These are phyloP conservation scores for Apodospora peruviana DNA, from an alignment of 495 filamentous ascomycete genomes.

Conservation along the genomic window DNA sequence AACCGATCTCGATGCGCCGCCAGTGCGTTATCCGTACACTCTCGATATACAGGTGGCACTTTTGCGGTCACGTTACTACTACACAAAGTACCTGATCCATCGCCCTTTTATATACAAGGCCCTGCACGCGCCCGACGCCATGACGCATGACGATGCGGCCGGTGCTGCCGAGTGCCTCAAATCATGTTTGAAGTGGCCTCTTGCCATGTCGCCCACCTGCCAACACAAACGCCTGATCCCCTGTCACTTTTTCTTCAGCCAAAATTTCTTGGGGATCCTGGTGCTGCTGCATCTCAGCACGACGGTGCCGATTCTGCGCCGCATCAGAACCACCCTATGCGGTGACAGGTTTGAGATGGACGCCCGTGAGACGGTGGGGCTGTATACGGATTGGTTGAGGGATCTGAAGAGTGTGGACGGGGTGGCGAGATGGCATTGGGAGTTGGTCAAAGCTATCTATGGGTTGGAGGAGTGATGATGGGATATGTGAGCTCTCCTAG, in stretches of 20 bases:
- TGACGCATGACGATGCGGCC: slow-evolving; percentile 46
- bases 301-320: slow-evolving; percentile 40
- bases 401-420: slow-evolving; percentile 46
- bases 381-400: slow-evolving; percentile 51
- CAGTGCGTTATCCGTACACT: slow-evolving; percentile 37
- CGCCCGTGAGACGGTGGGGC: slow-evolving; percentile 36
- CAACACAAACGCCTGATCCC: slow-evolving; percentile 52
- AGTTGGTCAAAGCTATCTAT: slow-evolving; percentile 40
- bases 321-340: slow-evolving; percentile 38
- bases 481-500: neutral
- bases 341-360: slow-evolving; percentile 43
- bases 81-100: slow-evolving; percentile 53
- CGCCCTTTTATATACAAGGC: slow-evolving; percentile 59
- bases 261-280: slow-evolving; percentile 52
- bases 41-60: slow-evolving; percentile 52
- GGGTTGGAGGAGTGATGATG: slow-evolving; percentile 29
- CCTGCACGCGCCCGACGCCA: slow-evolving; percentile 48
- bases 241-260: slow-evolving; percentile 53
- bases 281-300: slow-evolving; percentile 48
- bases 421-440: slow-evolving; percentile 48
- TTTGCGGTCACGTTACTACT: slow-evolving; percentile 54
- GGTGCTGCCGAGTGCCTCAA: slow-evolving; percentile 48
- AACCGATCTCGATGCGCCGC: slow-evolving; percentile 40
- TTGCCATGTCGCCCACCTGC: slow-evolving; percentile 51
- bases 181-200: slow-evolving; percentile 49